Evolutionary conservation across 495 filamentous ascomycete genomes (phyloP).

Genomic region (Bacidia rubella): DNA sequence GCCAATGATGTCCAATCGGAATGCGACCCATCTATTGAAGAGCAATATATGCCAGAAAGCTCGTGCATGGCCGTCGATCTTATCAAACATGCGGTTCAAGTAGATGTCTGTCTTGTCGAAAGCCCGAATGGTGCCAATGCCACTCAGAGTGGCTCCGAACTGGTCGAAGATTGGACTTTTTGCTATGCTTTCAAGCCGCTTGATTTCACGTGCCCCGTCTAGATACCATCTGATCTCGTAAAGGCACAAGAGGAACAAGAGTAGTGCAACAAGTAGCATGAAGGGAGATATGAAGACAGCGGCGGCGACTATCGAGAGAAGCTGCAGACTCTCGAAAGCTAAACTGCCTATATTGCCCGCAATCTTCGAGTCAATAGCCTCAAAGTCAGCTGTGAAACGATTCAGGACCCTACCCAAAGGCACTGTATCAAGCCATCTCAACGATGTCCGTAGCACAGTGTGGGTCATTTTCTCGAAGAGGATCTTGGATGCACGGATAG

Average conservation of each 20-base stretch:
- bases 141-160: constrained; percentile 55
- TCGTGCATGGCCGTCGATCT: constrained; percentile 49
- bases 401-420: constrained; percentile 39
- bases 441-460: constrained; percentile 33
- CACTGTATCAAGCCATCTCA: constrained; percentile 36
- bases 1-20: constrained; percentile 49
- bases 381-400: constrained; percentile 35
- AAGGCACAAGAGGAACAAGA: constrained; percentile 27
- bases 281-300: constrained; percentile 23
- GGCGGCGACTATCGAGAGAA: constrained; percentile 25
- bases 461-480: constrained; percentile 33
- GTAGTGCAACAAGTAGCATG: neutral
- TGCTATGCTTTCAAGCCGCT: constrained; percentile 58
- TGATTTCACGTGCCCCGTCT: constrained; percentile 55
- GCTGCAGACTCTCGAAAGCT: constrained; percentile 16
- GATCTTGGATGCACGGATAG: constrained; percentile 31
- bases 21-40: constrained; percentile 62
- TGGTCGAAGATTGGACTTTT: constrained; percentile 70
- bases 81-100: constrained; percentile 48
- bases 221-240: constrained; percentile 48
- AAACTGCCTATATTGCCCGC: constrained; percentile 28
- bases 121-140: constrained; percentile 62
- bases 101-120: constrained; percentile 53
- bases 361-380: constrained; percentile 29
- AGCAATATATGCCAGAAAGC: constrained; percentile 56